Conservation (phyloP, 2,329 filamentous ascomycete genomes). For the Monosporascus sp. region DNA sequence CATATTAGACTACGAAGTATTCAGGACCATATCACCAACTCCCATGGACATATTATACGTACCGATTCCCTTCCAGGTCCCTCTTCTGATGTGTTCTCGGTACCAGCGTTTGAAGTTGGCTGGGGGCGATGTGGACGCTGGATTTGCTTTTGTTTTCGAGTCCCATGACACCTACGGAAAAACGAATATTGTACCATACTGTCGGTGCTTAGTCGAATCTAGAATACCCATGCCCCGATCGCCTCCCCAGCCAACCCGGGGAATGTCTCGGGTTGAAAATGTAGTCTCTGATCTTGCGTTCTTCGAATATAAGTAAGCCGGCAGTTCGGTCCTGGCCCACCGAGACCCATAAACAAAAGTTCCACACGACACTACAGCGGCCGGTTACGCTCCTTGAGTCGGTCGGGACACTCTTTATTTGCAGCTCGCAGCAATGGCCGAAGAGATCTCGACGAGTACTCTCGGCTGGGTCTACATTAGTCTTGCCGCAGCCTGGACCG, state of each 20-base stretch:
- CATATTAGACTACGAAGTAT: no score
- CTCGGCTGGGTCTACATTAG: constrained; percentile 14
- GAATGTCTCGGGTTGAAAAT: neutral
- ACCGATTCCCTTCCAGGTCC: no score
- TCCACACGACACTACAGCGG: neutral
- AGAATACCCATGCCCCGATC: neutral
- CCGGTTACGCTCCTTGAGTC: neutral
- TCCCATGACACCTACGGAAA: neutral
- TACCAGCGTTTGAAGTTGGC: neutral
- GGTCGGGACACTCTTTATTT: neutral
- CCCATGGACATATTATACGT: no score
- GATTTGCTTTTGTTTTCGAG: neutral
- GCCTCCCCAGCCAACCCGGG: neutral
- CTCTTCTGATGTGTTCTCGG: neutral
- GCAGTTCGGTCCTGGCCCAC: neutral
- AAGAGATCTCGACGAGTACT: neutral
- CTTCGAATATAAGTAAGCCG: neutral
- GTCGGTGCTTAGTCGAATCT: neutral
- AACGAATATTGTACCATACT: neutral
- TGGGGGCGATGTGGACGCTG: neutral
- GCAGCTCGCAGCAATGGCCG: neutral
- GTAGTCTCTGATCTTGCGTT: neutral
- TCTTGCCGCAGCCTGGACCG: constrained; percentile 12
- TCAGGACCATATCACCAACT: no score
- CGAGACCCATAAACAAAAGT: neutral